These are phyloP conservation scores for Penicillium olsonii DNA, from an alignment of 2,329 filamentous ascomycete genomes.

Conservation along the genomic window DNA sequence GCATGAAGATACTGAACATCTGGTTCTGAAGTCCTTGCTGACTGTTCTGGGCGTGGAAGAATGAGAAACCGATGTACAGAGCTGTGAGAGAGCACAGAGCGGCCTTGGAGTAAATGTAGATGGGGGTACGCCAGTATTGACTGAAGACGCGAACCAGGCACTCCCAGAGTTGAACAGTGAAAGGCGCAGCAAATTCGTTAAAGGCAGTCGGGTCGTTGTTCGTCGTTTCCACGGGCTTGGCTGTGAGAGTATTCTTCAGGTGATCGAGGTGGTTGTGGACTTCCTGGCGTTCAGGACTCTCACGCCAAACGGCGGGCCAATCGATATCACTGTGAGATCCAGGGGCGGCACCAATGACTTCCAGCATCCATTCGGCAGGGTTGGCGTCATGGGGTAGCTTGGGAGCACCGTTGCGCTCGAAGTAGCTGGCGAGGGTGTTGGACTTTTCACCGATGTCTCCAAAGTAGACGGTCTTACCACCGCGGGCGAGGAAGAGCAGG, in stretches of 20 bases:
- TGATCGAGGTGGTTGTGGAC: slow-evolving; percentile 60
- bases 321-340: slow-evolving; percentile 64
- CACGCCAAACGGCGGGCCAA: slow-evolving; percentile 65
- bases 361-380: slow-evolving; percentile 75
- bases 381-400: slow-evolving; percentile 64
- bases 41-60: slow-evolving; percentile 72
- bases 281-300: slow-evolving; percentile 56
- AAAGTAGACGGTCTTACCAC: slow-evolving; percentile 70
- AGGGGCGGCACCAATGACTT: slow-evolving; percentile 60
- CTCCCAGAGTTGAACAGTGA: slow-evolving; percentile 65
- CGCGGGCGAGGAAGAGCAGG: slow-evolving; percentile 64
- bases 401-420: slow-evolving; percentile 64
- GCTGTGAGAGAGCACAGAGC: slow-evolving; percentile 65
- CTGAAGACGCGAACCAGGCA: slow-evolving; percentile 77
- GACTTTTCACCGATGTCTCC: slow-evolving; percentile 66
- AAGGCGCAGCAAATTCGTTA: slow-evolving; percentile 79
- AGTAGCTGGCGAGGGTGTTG: slow-evolving; percentile 60
- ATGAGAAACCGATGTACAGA: slow-evolving; percentile 82
- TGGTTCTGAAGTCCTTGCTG: slow-evolving; percentile 85
- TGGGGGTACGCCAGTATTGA: slow-evolving; percentile 88
- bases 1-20: slow-evolving; percentile 87
- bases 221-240: slow-evolving; percentile 41
- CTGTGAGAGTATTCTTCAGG: slow-evolving; percentile 46
- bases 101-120: slow-evolving; percentile 84
- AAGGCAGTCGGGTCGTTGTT: slow-evolving; percentile 57